A percentile compares a stretch with the other conserved stretches of the same genome.
phyloP scores from a whole-genome alignment of 768 basidiomycete species.

The Fomitopsis pulvina region DNA sequence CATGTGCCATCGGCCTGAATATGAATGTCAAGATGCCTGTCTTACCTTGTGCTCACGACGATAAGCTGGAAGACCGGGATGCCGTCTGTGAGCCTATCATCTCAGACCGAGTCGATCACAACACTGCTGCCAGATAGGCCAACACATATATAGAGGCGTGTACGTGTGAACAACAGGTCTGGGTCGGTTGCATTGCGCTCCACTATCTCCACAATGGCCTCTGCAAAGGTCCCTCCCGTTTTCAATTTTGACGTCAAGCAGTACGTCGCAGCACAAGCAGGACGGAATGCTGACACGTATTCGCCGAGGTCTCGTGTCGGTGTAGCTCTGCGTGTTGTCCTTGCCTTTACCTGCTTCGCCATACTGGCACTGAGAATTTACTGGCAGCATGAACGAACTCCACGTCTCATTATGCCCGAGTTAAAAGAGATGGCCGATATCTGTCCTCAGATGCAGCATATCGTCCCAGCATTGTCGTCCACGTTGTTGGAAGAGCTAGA shows the following conservation, averaged over 20 bases:
- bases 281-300: not conserved
- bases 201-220: not conserved
- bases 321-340: not conserved
- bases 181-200: not conserved
- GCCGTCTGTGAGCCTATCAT: not conserved
- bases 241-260: not conserved
- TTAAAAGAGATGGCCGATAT: not conserved
- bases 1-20: too few relatives aligned
- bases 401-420: not conserved
- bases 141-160: too few relatives aligned
- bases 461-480: conserved; percentile 22
- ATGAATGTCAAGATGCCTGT: not conserved
- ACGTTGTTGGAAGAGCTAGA: conserved; percentile 25
- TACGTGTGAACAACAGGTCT: too few relatives aligned
- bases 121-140: too few relatives aligned
- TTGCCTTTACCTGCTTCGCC: not conserved
- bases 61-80: not conserved
- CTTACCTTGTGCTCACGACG: not conserved
- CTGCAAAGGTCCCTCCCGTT: not conserved
- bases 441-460: conserved; percentile 31
- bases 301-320: not conserved
- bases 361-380: not conserved
- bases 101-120: not conserved
- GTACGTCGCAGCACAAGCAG: too few relatives aligned
- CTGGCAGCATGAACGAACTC: not conserved